Percentiles rank a stretch among this genome's conserved stretches.
Conservation (phyloP, 2,329 filamentous ascomycete species). For the Aureobasidium sp. region DNA sequence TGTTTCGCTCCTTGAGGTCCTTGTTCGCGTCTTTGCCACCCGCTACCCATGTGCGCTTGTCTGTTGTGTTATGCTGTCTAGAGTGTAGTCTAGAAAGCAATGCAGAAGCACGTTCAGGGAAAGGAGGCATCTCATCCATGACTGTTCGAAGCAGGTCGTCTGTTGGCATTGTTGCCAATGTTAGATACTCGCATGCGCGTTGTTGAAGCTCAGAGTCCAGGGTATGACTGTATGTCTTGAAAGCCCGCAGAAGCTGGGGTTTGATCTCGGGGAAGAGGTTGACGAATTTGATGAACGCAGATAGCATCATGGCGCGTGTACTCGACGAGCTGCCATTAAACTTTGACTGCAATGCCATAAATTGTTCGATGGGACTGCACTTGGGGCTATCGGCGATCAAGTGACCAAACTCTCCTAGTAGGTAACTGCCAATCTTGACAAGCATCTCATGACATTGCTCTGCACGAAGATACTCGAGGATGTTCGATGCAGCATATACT, state of each 20-base stretch:
- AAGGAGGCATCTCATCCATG: conserved; percentile 97
- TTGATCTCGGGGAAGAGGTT: conserved; percentile 99
- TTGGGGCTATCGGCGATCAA: conserved; percentile 85
- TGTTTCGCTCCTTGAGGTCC: conserved; percentile 70
- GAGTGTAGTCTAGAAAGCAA: conserved; percentile 87
- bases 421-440: conserved; percentile 94
- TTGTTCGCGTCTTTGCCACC: conserved; percentile 90
- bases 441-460: conserved; percentile 94
- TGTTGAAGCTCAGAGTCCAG: conserved; percentile 94
- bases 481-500: conserved; percentile 90
- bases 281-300: conserved; percentile 94
- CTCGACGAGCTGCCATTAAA: conserved; percentile 80
- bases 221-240: conserved; percentile 86
- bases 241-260: conserved; percentile 82
- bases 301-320: conserved; percentile 88
- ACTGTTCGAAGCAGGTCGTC: conserved; percentile 89
- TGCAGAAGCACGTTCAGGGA: conserved; percentile 88
- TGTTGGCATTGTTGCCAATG: conserved; percentile 73
- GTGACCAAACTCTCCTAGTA: conserved; percentile 94
- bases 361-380: conserved; percentile 95
- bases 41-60: conserved; percentile 96
- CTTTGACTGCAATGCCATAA: conserved; percentile 84
- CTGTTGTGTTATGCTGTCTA: conserved; percentile 77
- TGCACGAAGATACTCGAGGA: conserved; percentile 82
- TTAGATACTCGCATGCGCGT: conserved; percentile 88